Conservation (phyloP, 2,329 filamentous ascomycete genomes). For the Penicillium rolfsii region DNA sequence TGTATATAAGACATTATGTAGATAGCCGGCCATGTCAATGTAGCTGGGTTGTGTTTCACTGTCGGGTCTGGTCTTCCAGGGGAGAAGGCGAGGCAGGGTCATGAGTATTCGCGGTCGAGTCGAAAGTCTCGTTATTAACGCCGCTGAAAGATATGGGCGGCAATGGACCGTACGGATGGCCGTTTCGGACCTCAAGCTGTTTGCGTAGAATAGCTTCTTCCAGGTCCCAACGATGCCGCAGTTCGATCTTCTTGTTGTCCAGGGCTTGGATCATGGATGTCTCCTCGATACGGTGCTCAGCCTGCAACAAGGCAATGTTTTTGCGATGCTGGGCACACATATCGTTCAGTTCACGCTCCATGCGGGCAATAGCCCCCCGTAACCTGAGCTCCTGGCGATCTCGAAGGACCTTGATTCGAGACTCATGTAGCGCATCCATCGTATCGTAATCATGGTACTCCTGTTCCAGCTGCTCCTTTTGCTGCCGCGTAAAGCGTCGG, state of each 20-base stretch:
- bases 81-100: constrained; percentile 17
- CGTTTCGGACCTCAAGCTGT: constrained; percentile 43
- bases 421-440: constrained; percentile 49
- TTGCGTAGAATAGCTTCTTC: constrained; percentile 49
- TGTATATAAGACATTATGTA: background rate
- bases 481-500: constrained; percentile 45
- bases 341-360: constrained; percentile 44
- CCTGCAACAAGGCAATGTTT: constrained; percentile 40
- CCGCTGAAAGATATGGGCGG: constrained; percentile 43
- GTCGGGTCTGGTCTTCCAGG: background rate
- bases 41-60: background rate
- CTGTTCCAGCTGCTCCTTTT: constrained; percentile 50
- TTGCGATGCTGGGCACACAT: constrained; percentile 40
- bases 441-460: constrained; percentile 48
- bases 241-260: constrained; percentile 37
- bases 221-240: constrained; percentile 47
- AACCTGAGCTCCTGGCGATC: constrained; percentile 50
- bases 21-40: background rate
- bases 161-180: constrained; percentile 43
- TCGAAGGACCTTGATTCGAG: constrained; percentile 52
- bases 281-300: constrained; percentile 41
- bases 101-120: constrained; percentile 35
- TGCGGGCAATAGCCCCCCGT: constrained; percentile 44
- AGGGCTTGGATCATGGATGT: constrained; percentile 35
- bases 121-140: constrained; percentile 31